Evolutionary conservation across 2,329 filamentous ascomycete genomes (phyloP).

Genomic region (Fusarium euwallaceae): DNA sequence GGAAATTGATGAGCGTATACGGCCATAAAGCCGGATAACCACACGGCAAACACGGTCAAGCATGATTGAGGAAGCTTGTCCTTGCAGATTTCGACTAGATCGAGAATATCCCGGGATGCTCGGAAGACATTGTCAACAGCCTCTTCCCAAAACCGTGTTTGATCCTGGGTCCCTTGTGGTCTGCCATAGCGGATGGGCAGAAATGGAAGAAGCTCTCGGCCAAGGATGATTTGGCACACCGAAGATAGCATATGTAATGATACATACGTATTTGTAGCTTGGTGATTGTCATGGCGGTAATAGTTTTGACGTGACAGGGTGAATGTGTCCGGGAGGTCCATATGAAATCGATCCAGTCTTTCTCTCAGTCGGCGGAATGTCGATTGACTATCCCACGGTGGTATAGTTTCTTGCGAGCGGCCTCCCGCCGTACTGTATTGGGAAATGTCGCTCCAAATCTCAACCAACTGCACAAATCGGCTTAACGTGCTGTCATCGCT

Average conservation of each 20-base stretch:
- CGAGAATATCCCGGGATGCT: constrained; percentile 72
- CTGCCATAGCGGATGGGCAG: constrained; percentile 55
- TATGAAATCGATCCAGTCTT: constrained; percentile 58
- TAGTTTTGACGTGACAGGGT: constrained; percentile 72
- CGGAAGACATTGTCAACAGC: constrained; percentile 74
- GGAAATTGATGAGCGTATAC: constrained; percentile 77
- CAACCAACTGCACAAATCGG: constrained; percentile 69
- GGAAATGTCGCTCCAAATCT: constrained; percentile 71
- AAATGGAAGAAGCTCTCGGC: constrained; percentile 47
- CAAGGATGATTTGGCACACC: constrained; percentile 71
- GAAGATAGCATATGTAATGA: constrained; percentile 76
- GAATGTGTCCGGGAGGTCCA: constrained; percentile 66
- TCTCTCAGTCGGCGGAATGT: constrained; percentile 66
- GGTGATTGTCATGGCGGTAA: constrained; percentile 73
- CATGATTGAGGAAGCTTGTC: constrained; percentile 76
- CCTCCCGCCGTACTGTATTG: constrained; percentile 66
- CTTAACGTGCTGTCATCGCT: constrained; percentile 63
- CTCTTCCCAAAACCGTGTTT: constrained; percentile 68
- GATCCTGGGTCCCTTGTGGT: constrained; percentile 61
- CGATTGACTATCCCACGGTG: constrained; percentile 71
- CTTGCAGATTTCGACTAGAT: constrained; percentile 73
- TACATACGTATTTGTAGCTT: constrained; percentile 74
- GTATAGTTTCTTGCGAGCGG: constrained; percentile 62
- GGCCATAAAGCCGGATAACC: constrained; percentile 74
- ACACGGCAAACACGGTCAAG: constrained; percentile 75